Evolutionary conservation across 208 protist genomes (phyloP).

Genomic region (Trypanosoma melophagium): DNA sequence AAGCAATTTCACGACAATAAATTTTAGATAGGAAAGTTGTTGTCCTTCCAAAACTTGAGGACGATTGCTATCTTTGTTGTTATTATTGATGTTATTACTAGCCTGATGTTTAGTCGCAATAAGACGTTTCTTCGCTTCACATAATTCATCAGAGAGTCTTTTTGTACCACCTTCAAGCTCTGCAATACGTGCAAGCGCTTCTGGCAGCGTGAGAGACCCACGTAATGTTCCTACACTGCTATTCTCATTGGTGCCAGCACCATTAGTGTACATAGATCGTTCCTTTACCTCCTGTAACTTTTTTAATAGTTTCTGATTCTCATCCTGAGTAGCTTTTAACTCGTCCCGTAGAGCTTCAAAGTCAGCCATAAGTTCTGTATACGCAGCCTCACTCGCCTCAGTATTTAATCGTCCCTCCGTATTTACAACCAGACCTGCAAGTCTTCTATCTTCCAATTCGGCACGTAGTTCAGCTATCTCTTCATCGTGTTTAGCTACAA

Average conservation of each 20-base stretch:
- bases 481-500: slow-evolving; percentile 46
- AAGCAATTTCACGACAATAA: slow-evolving; percentile 73
- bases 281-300: slow-evolving; percentile 4
- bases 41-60: slow-evolving; percentile 45
- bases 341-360: slow-evolving; percentile 48
- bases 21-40: slow-evolving; percentile 66
- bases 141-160: slow-evolving; percentile 46
- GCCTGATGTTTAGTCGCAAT: slow-evolving; percentile 32
- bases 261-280: neutral
- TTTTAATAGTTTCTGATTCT: slow-evolving; percentile 23
- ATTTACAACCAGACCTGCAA: slow-evolving; percentile 25
- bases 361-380: slow-evolving; percentile 54
- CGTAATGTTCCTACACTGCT: neutral
- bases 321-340: slow-evolving; percentile 20
- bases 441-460: slow-evolving; percentile 34
- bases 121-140: slow-evolving; percentile 37
- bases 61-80: slow-evolving; percentile 1
- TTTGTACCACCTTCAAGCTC: slow-evolving; percentile 29
- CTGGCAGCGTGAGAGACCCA: slow-evolving; percentile 20
- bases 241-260: neutral
- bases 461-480: slow-evolving; percentile 45
- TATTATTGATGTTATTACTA: neutral
- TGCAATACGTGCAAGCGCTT: slow-evolving; percentile 35
- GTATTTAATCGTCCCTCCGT: neutral
- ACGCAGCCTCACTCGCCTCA: slow-evolving; percentile 37